Conservation (phyloP, 768 basidiomycete species). For the Phlebiopsis flavidoalba region DNA sequence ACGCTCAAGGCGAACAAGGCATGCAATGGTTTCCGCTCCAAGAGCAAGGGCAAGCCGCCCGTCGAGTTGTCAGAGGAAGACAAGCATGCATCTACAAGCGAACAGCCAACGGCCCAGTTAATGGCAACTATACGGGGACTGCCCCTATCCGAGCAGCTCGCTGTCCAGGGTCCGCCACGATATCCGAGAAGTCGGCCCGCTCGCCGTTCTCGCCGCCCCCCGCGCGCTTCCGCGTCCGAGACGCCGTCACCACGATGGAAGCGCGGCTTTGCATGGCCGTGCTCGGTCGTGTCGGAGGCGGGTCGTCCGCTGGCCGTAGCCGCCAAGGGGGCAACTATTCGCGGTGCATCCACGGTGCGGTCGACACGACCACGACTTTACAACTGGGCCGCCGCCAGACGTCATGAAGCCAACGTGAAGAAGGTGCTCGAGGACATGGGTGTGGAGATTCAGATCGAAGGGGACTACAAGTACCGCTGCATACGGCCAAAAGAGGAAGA, state of each 20-base stretch:
- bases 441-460: constrained; percentile 81
- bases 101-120: constrained; percentile 3
- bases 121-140: background rate
- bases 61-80: constrained; percentile 24
- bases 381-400: constrained; percentile 75
- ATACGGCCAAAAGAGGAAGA: constrained; percentile 72
- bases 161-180: constrained; percentile 11
- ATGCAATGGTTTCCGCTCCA: constrained; percentile 97
- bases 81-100: constrained; percentile 14
- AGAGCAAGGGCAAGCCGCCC: constrained; percentile 44
- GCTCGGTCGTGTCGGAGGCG: constrained; percentile 22
- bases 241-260: constrained; percentile 33
- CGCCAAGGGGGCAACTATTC: constrained; percentile 49
- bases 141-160: constrained; percentile 13
- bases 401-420: constrained; percentile 84
- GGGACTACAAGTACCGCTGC: constrained; percentile 88
- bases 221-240: constrained; percentile 42
- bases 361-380: constrained; percentile 88
- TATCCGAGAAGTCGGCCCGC: constrained; percentile 13
- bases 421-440: constrained; percentile 85
- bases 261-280: constrained; percentile 23
- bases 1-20: constrained; percentile 86
- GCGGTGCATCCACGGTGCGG: constrained; percentile 88
- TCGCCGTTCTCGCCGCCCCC: constrained; percentile 29
- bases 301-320: constrained; percentile 19